Evolutionary conservation across 2,329 filamentous ascomycete species (phyloP), one percentile per base, ranked within the genome.

Genomic region (Thielaviopsis ethacetica): DNA sequence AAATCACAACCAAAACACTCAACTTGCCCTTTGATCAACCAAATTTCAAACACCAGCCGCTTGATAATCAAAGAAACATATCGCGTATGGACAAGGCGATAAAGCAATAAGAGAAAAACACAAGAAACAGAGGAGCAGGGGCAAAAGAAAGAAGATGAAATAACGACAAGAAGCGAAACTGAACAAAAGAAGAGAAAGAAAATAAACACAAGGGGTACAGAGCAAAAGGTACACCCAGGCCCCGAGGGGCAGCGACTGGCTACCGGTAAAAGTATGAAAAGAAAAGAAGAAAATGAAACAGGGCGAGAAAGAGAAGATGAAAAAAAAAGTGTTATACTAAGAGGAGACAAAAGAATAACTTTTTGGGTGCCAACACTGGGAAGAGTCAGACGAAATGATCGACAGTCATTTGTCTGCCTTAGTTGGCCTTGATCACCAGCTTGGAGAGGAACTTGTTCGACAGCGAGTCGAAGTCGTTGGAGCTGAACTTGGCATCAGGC

Each of bases 401-500:
- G 63, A 34, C 6, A 66, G 66, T 63, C 65, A 67, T 34, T 41
- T 1, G 26, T 41, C 17, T n/a, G 10, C n/a, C 44, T 70, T 78
- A 95, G 75, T 94, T 95, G 67, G 91, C 88, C 66, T 91, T 89
- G 71, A 96, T 95, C 70, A 96, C 91, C 68, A 97, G 82, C 74
- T 94, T 94, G 44, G 91, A 94, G 65, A 96, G 75, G 76, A 97
- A 96, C 77, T 96, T 97, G 78, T 95, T 96, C 57, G 91, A 95
- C 69, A 97, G 74, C 62, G 85, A 93, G 75, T 97, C 91, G 69
- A 96, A 97, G 75, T 97, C 88, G 66, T 85, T 82, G 65, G 88
- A 84, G 75, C 95, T 86, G 71, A 95, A 97, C 72, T 85, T 88
- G 67, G 86, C 82, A 61, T 85, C 83, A 65, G 82, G 80, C 65